Conservation (phyloP, 345 rosid genomes). For the Acer saccharum region DNA sequence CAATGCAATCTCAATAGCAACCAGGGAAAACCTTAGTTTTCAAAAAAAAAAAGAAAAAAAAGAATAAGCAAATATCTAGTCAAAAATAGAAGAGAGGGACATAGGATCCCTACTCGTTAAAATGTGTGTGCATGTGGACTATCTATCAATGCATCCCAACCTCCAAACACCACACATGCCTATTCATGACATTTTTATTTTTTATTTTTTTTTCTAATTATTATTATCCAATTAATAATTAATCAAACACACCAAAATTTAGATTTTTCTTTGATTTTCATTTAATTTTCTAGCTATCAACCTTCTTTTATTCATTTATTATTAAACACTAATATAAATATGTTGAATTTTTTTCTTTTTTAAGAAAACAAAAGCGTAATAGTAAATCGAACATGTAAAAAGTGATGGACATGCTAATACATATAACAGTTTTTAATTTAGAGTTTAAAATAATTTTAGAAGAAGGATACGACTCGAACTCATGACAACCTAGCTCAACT, state of each 20-base stretch:
- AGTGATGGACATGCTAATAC: neutral
- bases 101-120: conserved; percentile 4
- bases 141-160: conserved; percentile 4
- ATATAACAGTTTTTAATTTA: too few species aligned
- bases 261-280: neutral
- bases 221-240: neutral
- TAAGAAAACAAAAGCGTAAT: neutral
- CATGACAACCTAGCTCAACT: too few species aligned
- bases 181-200: neutral
- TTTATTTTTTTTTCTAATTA: too few species aligned
- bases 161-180: conserved; percentile 14
- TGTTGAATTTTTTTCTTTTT: too few species aligned
- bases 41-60: too few species aligned
- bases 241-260: neutral
- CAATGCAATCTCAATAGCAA: too few species aligned
- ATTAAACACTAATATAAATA: too few species aligned
- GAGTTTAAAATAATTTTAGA: too few species aligned
- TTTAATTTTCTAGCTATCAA: neutral
- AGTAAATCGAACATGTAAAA: neutral
- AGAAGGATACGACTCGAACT: too few species aligned
- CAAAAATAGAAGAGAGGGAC: neutral
- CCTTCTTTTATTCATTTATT: neutral
- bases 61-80: too few species aligned
- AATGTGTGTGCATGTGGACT: neutral
- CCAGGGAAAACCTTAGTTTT: too few species aligned